Evolutionary conservation across 2,329 filamentous ascomycete species (phyloP).

Genomic region (Colletotrichum cuscutae): DNA sequence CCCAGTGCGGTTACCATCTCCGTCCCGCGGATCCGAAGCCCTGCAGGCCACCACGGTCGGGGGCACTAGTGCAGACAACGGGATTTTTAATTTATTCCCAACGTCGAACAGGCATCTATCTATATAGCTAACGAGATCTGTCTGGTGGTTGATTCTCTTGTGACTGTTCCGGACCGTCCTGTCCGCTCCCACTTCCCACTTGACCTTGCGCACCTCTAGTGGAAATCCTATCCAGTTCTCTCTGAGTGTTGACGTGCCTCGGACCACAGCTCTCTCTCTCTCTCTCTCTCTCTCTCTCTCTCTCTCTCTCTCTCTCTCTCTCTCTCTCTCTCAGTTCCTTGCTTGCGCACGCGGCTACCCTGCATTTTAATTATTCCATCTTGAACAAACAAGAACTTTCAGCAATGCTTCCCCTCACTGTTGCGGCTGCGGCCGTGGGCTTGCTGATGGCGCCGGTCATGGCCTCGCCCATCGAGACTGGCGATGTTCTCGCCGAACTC

Average conservation of each 20-base stretch:
- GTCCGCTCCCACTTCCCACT: background rate
- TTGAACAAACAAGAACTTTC: background rate
- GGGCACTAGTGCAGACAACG: background rate
- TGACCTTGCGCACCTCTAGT: background rate
- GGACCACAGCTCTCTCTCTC: too few species aligned
- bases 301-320: too few species aligned
- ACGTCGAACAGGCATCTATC: constrained; percentile 16
- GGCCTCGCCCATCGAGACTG: constrained; percentile 6
- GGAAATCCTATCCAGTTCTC: background rate
- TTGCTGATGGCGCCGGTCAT: background rate
- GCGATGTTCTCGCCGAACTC: constrained; percentile 17
- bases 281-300: too few species aligned
- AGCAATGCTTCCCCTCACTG: constrained; percentile 12
- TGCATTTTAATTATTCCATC: background rate
- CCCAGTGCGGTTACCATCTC: constrained; percentile 9
- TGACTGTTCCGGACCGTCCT: background rate
- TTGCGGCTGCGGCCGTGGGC: constrained; percentile 14
- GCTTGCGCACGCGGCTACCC: background rate
- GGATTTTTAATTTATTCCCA: constrained; percentile 22
- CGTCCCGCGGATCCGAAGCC: constrained; percentile 3
- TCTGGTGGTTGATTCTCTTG: background rate
- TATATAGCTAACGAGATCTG: constrained; percentile 20
- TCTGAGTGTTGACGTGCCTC: background rate
- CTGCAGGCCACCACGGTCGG: background rate
- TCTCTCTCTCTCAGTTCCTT: background rate